phyloP scores from a whole-genome alignment of 768 basidiomycete species.

The Cyclocybe aegerita region DNA sequence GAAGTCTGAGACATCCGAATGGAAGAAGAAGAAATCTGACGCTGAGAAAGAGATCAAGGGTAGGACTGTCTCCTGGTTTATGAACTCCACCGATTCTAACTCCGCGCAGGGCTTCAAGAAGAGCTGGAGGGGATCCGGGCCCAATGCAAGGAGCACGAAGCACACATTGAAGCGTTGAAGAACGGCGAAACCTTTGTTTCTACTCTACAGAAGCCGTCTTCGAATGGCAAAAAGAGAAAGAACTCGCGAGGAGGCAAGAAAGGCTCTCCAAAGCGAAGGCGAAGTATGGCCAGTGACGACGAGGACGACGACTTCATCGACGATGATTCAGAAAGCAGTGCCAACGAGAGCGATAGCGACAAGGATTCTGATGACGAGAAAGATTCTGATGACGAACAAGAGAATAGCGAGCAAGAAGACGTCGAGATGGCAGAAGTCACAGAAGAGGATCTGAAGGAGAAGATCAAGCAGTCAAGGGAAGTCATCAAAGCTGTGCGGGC shows the following conservation, averaged over 20 bases:
- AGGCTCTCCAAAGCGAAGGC: constrained; percentile 45
- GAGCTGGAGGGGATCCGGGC: constrained; percentile 39
- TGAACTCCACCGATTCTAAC: neutral
- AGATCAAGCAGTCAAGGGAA: constrained; percentile 41
- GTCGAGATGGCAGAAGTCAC: constrained; percentile 40
- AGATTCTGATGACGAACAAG: constrained; percentile 17
- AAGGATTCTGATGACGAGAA: constrained; percentile 27
- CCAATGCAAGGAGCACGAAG: constrained; percentile 36
- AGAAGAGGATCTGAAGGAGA: constrained; percentile 41
- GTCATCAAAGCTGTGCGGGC: constrained; percentile 39
- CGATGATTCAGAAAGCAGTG: constrained; percentile 34
- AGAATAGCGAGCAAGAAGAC: constrained; percentile 28
- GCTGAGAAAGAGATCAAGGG: constrained; percentile 43
- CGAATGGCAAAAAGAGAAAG: constrained; percentile 49
- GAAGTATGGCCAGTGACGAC: constrained; percentile 24
- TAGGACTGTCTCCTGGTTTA: constrained; percentile 16
- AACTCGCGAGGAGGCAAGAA: constrained; percentile 36
- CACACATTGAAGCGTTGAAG: constrained; percentile 46
- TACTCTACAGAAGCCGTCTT: constrained; percentile 25
- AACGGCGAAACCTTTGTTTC: constrained; percentile 44
- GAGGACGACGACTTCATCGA: constrained; percentile 36
- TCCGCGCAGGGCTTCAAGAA: constrained; percentile 33
- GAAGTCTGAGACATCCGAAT: constrained; percentile 31
- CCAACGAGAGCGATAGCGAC: constrained; percentile 10
- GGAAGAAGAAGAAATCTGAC: constrained; percentile 39